Evolutionary conservation across 2,329 filamentous ascomycete genomes (phyloP).

Genomic region (Paraconiothyrium brasiliense): DNA sequence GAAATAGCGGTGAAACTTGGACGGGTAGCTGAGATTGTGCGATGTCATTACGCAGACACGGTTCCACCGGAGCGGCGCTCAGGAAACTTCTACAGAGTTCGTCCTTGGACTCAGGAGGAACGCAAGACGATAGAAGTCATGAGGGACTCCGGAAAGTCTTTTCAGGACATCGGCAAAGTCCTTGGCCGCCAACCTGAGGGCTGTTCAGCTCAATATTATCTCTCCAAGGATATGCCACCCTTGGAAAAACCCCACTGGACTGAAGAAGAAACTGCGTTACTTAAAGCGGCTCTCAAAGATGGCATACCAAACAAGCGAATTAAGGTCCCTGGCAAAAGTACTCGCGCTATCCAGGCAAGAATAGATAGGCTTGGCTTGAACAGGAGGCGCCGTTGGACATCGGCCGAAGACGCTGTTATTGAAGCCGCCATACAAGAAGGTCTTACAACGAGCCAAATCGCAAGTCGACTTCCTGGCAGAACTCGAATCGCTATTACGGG

Average conservation of each 20-base stretch:
- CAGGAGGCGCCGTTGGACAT: not conserved
- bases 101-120: not conserved
- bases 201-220: not conserved
- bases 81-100: not conserved
- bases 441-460: not conserved
- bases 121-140: not conserved
- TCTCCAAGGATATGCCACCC: not conserved
- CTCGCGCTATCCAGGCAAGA: not conserved
- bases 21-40: not conserved
- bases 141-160: not conserved
- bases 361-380: not conserved
- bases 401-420: not conserved
- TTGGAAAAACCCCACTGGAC: not conserved
- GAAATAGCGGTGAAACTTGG: not conserved
- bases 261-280: not conserved
- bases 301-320: not conserved
- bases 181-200: not conserved
- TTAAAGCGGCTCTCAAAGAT: not conserved
- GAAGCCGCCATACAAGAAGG: not conserved
- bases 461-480: too few species aligned
- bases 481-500: too few species aligned
- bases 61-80: not conserved
- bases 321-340: not conserved
- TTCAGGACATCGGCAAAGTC: not conserved
- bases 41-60: too few species aligned